Conservation (phyloP, 352 stramenopile species). For the Sclerospora graminicola region DNA sequence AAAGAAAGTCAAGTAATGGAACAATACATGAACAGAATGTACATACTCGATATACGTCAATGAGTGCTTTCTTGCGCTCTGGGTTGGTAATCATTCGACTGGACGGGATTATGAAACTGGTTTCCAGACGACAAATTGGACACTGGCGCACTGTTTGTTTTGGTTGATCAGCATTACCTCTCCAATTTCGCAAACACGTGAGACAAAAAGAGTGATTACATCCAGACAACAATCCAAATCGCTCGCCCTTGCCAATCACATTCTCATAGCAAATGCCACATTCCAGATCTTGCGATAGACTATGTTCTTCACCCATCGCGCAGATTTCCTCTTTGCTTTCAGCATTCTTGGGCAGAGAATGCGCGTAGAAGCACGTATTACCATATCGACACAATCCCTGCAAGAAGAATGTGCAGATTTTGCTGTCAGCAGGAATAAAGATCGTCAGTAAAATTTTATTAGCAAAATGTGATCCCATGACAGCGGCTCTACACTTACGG, state of each 20-base stretch:
- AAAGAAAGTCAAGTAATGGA: slow-evolving; percentile 4
- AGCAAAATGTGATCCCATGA: background rate
- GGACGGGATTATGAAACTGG: slow-evolving; percentile 77
- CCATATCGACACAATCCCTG: slow-evolving; percentile 75
- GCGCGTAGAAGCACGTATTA: slow-evolving; percentile 72
- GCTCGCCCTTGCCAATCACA: slow-evolving; percentile 59
- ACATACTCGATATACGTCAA: slow-evolving; percentile 55
- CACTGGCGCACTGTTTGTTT: slow-evolving; percentile 77
- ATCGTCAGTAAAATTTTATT: background rate
- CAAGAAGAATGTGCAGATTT: slow-evolving; percentile 77
- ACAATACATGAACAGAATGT: background rate
- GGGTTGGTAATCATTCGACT: slow-evolving; percentile 65
- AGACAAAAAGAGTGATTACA: slow-evolving; percentile 81
- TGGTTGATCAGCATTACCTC: slow-evolving; percentile 42
- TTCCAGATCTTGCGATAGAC: slow-evolving; percentile 56
- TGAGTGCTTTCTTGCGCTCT: slow-evolving; percentile 55
- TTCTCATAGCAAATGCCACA: slow-evolving; percentile 84
- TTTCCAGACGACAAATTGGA: slow-evolving; percentile 66
- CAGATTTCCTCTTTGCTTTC: slow-evolving; percentile 41
- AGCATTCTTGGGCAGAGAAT: slow-evolving; percentile 36
- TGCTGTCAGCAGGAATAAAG: slow-evolving; percentile 22
- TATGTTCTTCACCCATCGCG: slow-evolving; percentile 48
- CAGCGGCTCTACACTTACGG: slow-evolving; percentile 28
- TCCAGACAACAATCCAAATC: slow-evolving; percentile 73
- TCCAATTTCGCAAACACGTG: slow-evolving; percentile 73